Base-by-base conservation (phyloP, 768 basidiomycete genomes). In the Epithele typhae region DNA sequence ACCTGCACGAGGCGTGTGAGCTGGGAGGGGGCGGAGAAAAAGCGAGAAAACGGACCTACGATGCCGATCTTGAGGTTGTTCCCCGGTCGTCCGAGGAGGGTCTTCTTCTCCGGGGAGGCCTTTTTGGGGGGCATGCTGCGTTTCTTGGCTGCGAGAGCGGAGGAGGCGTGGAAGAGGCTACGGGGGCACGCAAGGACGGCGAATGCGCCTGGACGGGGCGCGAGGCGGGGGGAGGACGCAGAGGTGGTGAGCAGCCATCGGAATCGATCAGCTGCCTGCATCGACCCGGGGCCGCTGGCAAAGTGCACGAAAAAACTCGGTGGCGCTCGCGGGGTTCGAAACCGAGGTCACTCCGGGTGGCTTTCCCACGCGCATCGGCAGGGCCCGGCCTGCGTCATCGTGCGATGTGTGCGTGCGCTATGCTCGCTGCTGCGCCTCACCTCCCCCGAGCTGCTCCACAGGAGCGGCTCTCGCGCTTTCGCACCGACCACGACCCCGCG, bases 61-160 rank as follows among this genome's bases (percentile, higher is more conserved):
- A 96, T 95, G 64, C 96, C 96, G 61, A 97, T 88, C 81, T 94
- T 90, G 63, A 98, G 79, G 76, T 98, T 98, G 74, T 99, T 99
- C 56, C 87, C 76, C 25, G 96, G 95, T 46, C 93, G 72, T 37
- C 96, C 96, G 27, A 98, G 83, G 15, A 93, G 70, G 21, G 74
- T 68, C 69, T 91, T 95, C 74, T 93, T 96, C 71, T 92, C 91
- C 10, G 71, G 71, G 21, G 65, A 74, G 43, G 71, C 70, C 43
- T 82, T 82, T 69, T 95, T 94, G 12, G 94, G 94, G 3, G 92
- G 84, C 92, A 95, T 96, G 55, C 68, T 80, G 69, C 83, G 84
- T 39, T 56, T 58, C 37, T 52, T 54, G 9, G 54, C 54, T 22
- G 37, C 15, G 23, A 50, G 49, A 14, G 19, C 36, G 46, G 19